Evolutionary conservation across 805 yeast species (phyloP).

Genomic region (Saccharomycopsis oosterbeekiorum): DNA sequence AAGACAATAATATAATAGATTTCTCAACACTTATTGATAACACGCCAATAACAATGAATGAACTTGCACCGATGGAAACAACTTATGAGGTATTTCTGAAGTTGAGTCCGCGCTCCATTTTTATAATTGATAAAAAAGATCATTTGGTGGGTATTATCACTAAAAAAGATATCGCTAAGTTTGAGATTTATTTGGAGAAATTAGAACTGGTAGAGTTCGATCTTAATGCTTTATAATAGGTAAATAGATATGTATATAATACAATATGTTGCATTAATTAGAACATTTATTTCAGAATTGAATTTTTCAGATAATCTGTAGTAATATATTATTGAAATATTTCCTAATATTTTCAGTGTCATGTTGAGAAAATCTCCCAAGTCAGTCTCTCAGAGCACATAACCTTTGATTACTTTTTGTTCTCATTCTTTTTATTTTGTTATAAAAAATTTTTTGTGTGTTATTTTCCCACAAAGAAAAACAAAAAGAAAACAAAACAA

Average conservation of each 20-base stretch:
- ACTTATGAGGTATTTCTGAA: slow-evolving; percentile 61
- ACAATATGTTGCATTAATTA: not conserved
- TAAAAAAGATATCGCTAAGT: slow-evolving; percentile 70
- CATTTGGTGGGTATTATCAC: slow-evolving; percentile 66
- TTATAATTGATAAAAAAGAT: slow-evolving; percentile 52
- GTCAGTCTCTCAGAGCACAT: not conserved
- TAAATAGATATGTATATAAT: not conserved
- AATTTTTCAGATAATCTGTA: too few relatives aligned
- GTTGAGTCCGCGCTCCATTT: slow-evolving; percentile 68
- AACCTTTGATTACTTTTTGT: not conserved
- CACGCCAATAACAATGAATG: slow-evolving; percentile 32
- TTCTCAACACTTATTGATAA: not conserved
- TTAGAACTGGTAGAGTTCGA: slow-evolving; percentile 11
- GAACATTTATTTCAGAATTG: too few relatives aligned
- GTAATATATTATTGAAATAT: not conserved
- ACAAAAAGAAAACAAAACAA: not conserved
- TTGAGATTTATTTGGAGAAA: slow-evolving; percentile 33
- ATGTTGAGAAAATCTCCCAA: not conserved
- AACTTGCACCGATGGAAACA: slow-evolving; percentile 46
- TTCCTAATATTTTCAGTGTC: not conserved
- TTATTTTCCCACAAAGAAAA: not conserved
- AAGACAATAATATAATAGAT: not conserved
- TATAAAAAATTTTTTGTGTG: not conserved
- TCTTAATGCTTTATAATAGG: not conserved
- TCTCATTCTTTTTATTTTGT: not conserved